Percentiles rank a stretch among this genome's conserved stretches.
Evolutionary conservation across 2,329 filamentous ascomycete species (phyloP).

Genomic region (Knoxdaviesia proteae): DNA sequence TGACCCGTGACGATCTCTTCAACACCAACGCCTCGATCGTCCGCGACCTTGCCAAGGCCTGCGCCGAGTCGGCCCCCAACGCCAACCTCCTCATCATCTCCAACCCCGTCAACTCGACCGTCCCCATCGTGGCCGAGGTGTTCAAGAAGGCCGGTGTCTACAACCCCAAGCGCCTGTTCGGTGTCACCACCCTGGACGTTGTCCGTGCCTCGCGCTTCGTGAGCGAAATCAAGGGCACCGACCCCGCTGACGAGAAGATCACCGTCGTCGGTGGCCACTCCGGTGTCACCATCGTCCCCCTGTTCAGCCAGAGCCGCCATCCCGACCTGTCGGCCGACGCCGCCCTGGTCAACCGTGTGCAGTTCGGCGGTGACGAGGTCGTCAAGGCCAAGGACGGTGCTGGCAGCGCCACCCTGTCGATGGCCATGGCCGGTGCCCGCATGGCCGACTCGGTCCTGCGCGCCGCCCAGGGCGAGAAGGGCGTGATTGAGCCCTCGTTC

Average conservation of each 20-base stretch:
- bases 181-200: constrained; percentile 97
- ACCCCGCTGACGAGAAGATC: constrained; percentile 85
- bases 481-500: constrained; percentile 87
- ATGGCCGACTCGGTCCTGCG: constrained; percentile 83
- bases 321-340: constrained; percentile 59
- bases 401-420: constrained; percentile 91
- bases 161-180: constrained; percentile 98
- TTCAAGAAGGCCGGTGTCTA: constrained; percentile 92
- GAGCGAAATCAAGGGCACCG: constrained; percentile 73
- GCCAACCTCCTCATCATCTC: constrained; percentile 95
- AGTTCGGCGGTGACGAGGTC: constrained; percentile 98
- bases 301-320: constrained; percentile 88
- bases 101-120: constrained; percentile 99
- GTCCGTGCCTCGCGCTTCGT: constrained; percentile 97
- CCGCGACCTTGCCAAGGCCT: constrained; percentile 90
- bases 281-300: constrained; percentile 92
- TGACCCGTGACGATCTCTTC: constrained; percentile 99
- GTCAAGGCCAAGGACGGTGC: constrained; percentile 98
- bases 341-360: constrained; percentile 77
- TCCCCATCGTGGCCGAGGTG: constrained; percentile 91
- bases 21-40: constrained; percentile 99
- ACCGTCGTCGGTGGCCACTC: constrained; percentile 94
- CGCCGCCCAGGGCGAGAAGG: constrained; percentile 82
- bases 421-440: constrained; percentile 83
- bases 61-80: constrained; percentile 69